Conservation (phyloP, 2,329 filamentous ascomycete species). For the Triangularia setosa region DNA sequence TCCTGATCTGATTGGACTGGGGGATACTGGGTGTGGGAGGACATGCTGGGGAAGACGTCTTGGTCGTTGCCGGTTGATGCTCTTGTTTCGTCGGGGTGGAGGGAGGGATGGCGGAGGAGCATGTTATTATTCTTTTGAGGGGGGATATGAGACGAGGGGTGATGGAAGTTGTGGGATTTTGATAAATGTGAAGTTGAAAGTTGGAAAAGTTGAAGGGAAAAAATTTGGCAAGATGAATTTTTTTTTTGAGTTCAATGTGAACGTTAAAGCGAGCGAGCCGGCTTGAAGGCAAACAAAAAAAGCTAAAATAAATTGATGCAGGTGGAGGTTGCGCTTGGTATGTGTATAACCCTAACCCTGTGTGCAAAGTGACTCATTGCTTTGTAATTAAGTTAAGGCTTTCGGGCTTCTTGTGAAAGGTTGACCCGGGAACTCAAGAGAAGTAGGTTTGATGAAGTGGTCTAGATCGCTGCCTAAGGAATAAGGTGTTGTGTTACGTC, state of each 20-base stretch:
- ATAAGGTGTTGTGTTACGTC: not conserved
- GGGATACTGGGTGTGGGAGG: conserved; percentile 14
- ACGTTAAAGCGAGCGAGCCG: not conserved
- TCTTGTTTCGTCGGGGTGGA: not conserved
- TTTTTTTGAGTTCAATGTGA: not conserved
- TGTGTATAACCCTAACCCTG: not conserved
- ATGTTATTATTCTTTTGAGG: conserved; percentile 8
- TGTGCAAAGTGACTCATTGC: not conserved
- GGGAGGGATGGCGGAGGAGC: conserved; percentile 22
- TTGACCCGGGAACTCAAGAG: not conserved
- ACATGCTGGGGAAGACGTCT: conserved; percentile 25
- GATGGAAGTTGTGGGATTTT: not conserved
- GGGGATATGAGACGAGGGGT: not conserved
- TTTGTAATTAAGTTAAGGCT: not conserved
- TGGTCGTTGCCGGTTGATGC: conserved; percentile 14
- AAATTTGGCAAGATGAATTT: not conserved
- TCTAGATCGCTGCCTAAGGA: not conserved
- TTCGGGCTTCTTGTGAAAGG: not conserved
- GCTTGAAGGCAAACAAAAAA: not conserved
- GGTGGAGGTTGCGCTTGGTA: not conserved
- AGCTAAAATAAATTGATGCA: not conserved
- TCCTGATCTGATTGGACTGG: not conserved
- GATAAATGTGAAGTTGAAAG: conserved; percentile 2
- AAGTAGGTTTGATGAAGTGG: not conserved
- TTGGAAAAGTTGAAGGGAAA: conserved; percentile 7